Evolutionary conservation across 352 stramenopile genomes (phyloP), one percentile per base, ranked within the genome.

Genomic region (Peronospora farinosa): DNA sequence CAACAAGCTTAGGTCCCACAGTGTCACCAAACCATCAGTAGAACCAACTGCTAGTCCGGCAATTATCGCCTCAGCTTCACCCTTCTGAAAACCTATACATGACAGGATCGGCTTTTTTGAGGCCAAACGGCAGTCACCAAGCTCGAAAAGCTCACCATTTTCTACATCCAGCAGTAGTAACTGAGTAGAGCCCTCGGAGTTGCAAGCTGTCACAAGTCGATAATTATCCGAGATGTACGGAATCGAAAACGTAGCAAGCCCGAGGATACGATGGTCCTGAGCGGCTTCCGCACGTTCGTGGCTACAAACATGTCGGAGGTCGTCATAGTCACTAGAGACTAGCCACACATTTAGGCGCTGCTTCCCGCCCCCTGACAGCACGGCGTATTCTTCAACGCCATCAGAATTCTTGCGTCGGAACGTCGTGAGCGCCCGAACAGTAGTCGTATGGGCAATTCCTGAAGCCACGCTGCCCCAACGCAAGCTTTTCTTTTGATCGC

Each of bases 251-350:
- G 78, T 83, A 7, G 64, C 57, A 27, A 94, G 64, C 0, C 75
- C 78, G 16, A 94, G 70, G 47, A 94, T 92, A 45, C 84, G 84
- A 47, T 94, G 84, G 48, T 94, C 84, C 32, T 94, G 84, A 10
- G 75, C 56, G 28, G 71, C 74, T 11, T 75, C 65, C 1, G 49
- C 54, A 33, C 60, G 67, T 48, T 90, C 81, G n/a, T 83, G 70
- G 28, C 79, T 72, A 30, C 65, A 82, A 10, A 94, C 33, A 46
- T 84, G 68, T 37, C 75, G 67, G 15, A 90, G 58, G 0, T 60
- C 9, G 21, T 75, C 59, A 7, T 45, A 51, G 30, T 58, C 46
- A 40, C 50, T 59, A 9, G 50, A 39, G 30, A 91, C 73, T 10
- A 69, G 51, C 84, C 84, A 94, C 32, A 75, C 74, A 36, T 88